Evolutionary conservation across 2,329 filamentous ascomycete genomes (phyloP).

Genomic region (Beauveria brongniartii): DNA sequence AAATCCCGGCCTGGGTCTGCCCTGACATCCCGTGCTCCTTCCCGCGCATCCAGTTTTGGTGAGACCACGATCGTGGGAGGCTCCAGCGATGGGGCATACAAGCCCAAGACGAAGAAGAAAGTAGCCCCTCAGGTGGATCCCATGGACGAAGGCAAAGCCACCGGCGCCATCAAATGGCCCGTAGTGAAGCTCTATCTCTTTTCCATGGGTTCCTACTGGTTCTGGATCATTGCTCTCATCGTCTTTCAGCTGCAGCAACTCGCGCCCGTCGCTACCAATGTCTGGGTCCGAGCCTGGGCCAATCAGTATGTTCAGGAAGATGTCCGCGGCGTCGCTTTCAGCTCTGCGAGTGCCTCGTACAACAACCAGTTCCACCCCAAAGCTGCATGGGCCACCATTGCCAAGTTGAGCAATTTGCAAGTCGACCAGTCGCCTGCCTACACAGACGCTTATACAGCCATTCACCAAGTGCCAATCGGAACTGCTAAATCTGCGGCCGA

Average conservation of each 20-base stretch:
- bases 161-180: constrained; percentile 77
- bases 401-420: constrained; percentile 26
- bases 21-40: constrained; percentile 64
- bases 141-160: constrained; percentile 70
- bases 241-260: constrained; percentile 80
- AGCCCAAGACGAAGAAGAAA: constrained; percentile 38
- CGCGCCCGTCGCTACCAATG: constrained; percentile 75
- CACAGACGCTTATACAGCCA: constrained; percentile 2
- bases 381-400: constrained; percentile 28
- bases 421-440: constrained; percentile 4
- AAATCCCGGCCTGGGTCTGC: constrained; percentile 65
- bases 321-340: constrained; percentile 15
- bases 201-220: constrained; percentile 95
- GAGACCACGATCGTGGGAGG: constrained; percentile 50
- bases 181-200: constrained; percentile 79
- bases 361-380: constrained; percentile 21
- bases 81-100: constrained; percentile 36
- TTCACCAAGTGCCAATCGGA: constrained; percentile 12
- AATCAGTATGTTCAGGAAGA: constrained; percentile 65
- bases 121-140: constrained; percentile 41
- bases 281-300: constrained; percentile 94
- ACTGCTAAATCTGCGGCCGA: constrained; percentile 32
- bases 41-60: constrained; percentile 67
- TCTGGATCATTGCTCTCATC: constrained; percentile 69
- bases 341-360: constrained; percentile 18